Evolutionary conservation across 331 rosid species (phyloP).

Genomic region (Quercus lobata): DNA sequence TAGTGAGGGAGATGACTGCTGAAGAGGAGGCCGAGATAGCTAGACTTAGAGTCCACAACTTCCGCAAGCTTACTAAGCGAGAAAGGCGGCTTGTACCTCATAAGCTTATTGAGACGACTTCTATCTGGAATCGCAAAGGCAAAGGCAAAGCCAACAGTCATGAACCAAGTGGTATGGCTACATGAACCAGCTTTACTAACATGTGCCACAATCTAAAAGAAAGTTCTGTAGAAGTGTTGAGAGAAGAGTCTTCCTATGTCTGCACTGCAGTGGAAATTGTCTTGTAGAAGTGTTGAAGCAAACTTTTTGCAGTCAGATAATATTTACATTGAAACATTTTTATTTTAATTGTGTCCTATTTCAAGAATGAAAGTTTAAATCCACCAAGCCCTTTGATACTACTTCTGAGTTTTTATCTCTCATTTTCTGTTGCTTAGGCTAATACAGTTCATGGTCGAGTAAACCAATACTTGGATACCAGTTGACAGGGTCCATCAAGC

Average conservation of each 20-base stretch:
- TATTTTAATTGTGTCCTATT: background rate
- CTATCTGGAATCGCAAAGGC: slow-evolving; percentile 84
- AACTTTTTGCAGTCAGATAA: background rate
- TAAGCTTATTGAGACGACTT: slow-evolving; percentile 75
- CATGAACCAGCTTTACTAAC: slow-evolving; percentile 26
- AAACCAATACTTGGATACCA: too few species aligned
- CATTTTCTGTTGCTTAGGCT: too few species aligned
- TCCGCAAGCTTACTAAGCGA: slow-evolving; percentile 59
- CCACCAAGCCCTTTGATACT: too few species aligned
- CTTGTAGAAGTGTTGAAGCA: background rate
- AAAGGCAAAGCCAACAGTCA: slow-evolving; percentile 27
- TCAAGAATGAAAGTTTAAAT: background rate
- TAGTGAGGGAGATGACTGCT: slow-evolving; percentile 80
- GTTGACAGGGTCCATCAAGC: too few species aligned
- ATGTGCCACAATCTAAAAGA: background rate
- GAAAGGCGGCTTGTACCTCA: slow-evolving; percentile 87
- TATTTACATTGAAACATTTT: background rate
- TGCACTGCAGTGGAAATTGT: background rate
- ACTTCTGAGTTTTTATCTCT: too few species aligned
- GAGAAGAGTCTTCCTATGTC: background rate
- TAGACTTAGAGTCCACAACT: slow-evolving; percentile 74
- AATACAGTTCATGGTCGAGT: too few species aligned
- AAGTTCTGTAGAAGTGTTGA: background rate
- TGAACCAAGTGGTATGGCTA: slow-evolving; percentile 24
- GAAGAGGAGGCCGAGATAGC: slow-evolving; percentile 93